Evolutionary conservation across 2,329 filamentous ascomycete genomes (phyloP), one percentile per base, ranked within the genome.

Genomic region (Atkinsonella hypoxylon): DNA sequence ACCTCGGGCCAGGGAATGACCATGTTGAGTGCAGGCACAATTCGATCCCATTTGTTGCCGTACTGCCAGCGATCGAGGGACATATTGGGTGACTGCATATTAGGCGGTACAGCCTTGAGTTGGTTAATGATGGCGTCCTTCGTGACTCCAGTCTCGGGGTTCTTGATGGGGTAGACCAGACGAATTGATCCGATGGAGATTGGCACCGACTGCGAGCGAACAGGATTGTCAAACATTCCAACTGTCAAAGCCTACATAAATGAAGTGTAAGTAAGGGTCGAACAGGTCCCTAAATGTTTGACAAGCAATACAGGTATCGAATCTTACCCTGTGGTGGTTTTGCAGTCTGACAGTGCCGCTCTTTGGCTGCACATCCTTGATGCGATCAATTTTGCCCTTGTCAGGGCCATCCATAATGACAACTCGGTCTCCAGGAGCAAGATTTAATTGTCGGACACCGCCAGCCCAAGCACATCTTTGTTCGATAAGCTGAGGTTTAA

Each of bases 361-460:
- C 11, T 75, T 66, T 4, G 62, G 54, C 56, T 80, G 69, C 44
- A 94, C 71, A 1, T 71, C 65, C 53, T 64, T 66, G 43, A 97
- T 79, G n/a, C 71, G 70, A 47, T 87, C 87, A 67, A 98, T 93
- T 70, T 84, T 87, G 60, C 89, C 89, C 70, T 83, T 85, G 61
- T 93, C 86, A 36, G 76, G 77, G 9, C 91, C 90, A 54, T 84
- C 80, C 49, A 89, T 70, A 52, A 97, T 70, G 49, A 91, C 87
- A 32, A 96, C 89, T 53, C 93, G 79, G 67, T 97, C 93, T 7
- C 83, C 82, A 4, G 69, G 62, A 22, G 75, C 77, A 52, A 90
- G 70, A 57, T 81, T 84, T 54, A 87, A 72, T 64, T 76, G 75
- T 57, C 71, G 71, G 32, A 67, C 57, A 36, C 73, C 74, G 43